Conservation (phyloP, 345 rosid genomes). For the Turritis glabra region DNA sequence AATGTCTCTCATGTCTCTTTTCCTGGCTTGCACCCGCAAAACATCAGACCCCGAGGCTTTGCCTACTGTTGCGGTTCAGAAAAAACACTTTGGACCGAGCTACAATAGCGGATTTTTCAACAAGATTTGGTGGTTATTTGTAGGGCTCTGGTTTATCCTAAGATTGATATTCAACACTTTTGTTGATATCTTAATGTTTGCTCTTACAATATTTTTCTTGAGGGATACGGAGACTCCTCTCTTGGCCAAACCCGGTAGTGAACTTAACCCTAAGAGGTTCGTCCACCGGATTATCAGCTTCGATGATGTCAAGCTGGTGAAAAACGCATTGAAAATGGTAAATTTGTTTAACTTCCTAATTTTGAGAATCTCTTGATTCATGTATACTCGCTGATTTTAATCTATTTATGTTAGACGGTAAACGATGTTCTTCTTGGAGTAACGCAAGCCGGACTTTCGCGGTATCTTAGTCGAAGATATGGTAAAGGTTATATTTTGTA, state of each 20-base stretch:
- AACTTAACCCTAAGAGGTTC: constrained; percentile 36
- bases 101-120: constrained; percentile 17
- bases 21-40: constrained; percentile 58
- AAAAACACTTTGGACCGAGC: constrained; percentile 4
- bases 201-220: constrained; percentile 48
- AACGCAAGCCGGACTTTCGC: constrained; percentile 72
- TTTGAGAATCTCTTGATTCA: neutral
- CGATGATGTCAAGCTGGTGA: constrained; percentile 65
- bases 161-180: constrained; percentile 55
- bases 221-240: constrained; percentile 58
- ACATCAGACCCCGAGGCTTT: constrained; percentile 60
- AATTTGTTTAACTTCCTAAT: neutral
- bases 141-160: constrained; percentile 45
- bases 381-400: neutral
- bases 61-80: constrained; percentile 54
- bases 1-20: constrained; percentile 62
- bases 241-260: constrained; percentile 38
- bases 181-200: constrained; percentile 49
- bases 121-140: constrained; percentile 43
- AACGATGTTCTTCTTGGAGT: constrained; percentile 71
- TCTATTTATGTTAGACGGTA: constrained; percentile 51
- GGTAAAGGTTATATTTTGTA: constrained; percentile 38
- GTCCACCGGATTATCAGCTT: constrained; percentile 50
- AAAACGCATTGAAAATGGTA: constrained; percentile 39
- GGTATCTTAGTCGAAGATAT: constrained; percentile 55